These are phyloP conservation scores for Peronosclerospora sorghi DNA, from an alignment of 352 stramenopile genomes.

Conservation along the genomic window DNA sequence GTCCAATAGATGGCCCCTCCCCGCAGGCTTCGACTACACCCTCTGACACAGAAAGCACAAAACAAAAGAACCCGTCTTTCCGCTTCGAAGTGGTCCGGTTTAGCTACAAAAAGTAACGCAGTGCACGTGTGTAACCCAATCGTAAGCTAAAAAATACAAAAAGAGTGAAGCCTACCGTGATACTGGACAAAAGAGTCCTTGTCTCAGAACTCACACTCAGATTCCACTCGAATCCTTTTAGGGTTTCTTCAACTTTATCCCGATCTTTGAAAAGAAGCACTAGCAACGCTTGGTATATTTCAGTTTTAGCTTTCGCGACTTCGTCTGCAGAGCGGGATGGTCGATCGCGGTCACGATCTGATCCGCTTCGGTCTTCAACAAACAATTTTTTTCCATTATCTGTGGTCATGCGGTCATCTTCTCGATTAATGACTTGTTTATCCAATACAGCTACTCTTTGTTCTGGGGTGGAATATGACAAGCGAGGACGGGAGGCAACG, in stretches of 20 bases:
- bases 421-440: slow-evolving; percentile 1
- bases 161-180: slow-evolving; percentile 20
- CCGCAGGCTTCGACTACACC: slow-evolving; percentile 18
- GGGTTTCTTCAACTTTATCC: slow-evolving; percentile 19
- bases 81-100: slow-evolving; percentile 10
- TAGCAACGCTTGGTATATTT: slow-evolving; percentile 53
- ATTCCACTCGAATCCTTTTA: slow-evolving; percentile 39
- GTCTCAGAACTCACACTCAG: slow-evolving; percentile 14
- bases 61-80: slow-evolving; percentile 13
- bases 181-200: slow-evolving; percentile 13
- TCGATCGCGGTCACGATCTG: slow-evolving; percentile 11
- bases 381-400: slow-evolving; percentile 14
- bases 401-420: background rate
- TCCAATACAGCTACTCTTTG: slow-evolving; percentile 1
- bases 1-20: slow-evolving; percentile 19
- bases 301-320: slow-evolving; percentile 30
- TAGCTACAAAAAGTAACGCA: slow-evolving; percentile 13
- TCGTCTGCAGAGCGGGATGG: slow-evolving; percentile 21
- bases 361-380: slow-evolving; percentile 41
- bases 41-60: slow-evolving; percentile 26
- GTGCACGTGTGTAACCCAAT: slow-evolving; percentile 1
- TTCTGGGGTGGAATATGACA: slow-evolving; percentile 11
- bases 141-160: background rate
- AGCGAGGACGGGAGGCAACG: slow-evolving; percentile 12
- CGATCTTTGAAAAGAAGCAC: slow-evolving; percentile 37